Conservation (phyloP, 164 flowering plant species). For the Piper betle region DNA sequence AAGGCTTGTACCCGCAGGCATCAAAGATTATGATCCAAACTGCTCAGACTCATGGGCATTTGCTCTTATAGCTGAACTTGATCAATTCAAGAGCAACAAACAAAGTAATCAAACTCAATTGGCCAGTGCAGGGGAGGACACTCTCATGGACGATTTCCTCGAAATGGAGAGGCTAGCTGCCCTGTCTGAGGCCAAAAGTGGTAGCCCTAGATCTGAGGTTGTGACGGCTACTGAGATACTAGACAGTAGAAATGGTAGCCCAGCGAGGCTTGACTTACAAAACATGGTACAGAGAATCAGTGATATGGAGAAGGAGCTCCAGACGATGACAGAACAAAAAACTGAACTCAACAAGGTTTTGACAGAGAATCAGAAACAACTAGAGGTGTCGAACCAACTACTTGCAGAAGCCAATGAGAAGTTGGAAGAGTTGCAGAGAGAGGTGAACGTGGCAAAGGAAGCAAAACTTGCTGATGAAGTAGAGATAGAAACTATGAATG, state of each 20-base stretch:
- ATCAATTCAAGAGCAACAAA: slow-evolving; percentile 52
- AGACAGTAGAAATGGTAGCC: slow-evolving; percentile 10
- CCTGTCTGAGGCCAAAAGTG: slow-evolving; percentile 28
- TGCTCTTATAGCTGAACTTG: slow-evolving; percentile 50
- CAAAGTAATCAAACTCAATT: slow-evolving; percentile 15
- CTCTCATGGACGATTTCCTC: slow-evolving; percentile 92
- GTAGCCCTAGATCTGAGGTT: slow-evolving; percentile 10
- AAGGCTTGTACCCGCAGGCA: slow-evolving; percentile 20
- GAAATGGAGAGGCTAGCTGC: slow-evolving; percentile 89
- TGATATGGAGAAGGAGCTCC: slow-evolving; percentile 37
- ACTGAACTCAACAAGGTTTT: slow-evolving; percentile 31
- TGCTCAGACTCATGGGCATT: slow-evolving; percentile 59
- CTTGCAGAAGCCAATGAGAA: slow-evolving; percentile 34
- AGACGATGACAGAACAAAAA: slow-evolving; percentile 35
- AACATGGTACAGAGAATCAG: slow-evolving; percentile 20
- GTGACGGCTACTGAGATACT: slow-evolving; percentile 14
- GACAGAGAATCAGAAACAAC: slow-evolving; percentile 21
- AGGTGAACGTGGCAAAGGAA: slow-evolving; percentile 31
- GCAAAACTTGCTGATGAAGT: slow-evolving; percentile 21
- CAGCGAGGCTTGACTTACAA: slow-evolving; percentile 33
- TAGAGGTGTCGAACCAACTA: slow-evolving; percentile 22
- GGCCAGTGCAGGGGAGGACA: slow-evolving; percentile 28
- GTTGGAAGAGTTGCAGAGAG: slow-evolving; percentile 37
- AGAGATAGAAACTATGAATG: slow-evolving; percentile 12
- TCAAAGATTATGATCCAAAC: slow-evolving; percentile 24